Conservation (phyloP, 345 rosid species). For the Pistacia vera region DNA sequence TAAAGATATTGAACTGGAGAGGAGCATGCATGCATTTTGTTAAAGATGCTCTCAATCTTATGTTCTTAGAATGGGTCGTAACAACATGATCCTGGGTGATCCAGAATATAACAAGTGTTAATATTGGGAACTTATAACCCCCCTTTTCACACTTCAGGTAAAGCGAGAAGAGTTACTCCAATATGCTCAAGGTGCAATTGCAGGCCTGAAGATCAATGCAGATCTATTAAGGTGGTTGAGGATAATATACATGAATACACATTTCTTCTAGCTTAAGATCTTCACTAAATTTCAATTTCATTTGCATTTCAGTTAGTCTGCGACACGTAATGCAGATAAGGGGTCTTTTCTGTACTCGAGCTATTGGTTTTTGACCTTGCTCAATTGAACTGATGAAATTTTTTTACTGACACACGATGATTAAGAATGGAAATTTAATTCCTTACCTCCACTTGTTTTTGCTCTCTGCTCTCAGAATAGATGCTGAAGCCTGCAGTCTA, state of each 20-base stretch:
- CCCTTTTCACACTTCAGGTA: slow-evolving; percentile 40
- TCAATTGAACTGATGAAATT: background rate
- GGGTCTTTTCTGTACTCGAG: slow-evolving; percentile 5
- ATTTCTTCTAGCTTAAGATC: slow-evolving; percentile 3
- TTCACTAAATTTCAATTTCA: slow-evolving; percentile 11
- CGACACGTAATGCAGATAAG: background rate
- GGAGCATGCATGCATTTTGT: background rate
- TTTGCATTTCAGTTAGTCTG: background rate
- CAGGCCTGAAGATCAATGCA: slow-evolving; percentile 79
- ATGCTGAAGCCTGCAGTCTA: slow-evolving; percentile 68
- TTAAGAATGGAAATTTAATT: slow-evolving; percentile 8
- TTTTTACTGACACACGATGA: background rate
- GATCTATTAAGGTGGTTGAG: slow-evolving; percentile 65
- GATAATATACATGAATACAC: background rate
- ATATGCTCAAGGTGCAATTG: slow-evolving; percentile 83
- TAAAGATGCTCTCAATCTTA: background rate
- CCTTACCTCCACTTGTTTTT: slow-evolving; percentile 30
- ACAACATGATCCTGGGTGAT: background rate
- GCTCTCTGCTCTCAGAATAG: slow-evolving; percentile 77
- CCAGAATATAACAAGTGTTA: background rate
- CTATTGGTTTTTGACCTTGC: background rate
- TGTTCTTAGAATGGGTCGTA: background rate
- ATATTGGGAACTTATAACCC: background rate
- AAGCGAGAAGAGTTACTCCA: slow-evolving; percentile 89
- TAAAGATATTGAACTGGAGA: background rate